A percentile compares a stretch with the other conserved stretches of the same genome.
These are phyloP conservation scores for Albatrellus sp. DNA, from an alignment of 1,284 basidiomycete genomes.

Conservation along the genomic window DNA sequence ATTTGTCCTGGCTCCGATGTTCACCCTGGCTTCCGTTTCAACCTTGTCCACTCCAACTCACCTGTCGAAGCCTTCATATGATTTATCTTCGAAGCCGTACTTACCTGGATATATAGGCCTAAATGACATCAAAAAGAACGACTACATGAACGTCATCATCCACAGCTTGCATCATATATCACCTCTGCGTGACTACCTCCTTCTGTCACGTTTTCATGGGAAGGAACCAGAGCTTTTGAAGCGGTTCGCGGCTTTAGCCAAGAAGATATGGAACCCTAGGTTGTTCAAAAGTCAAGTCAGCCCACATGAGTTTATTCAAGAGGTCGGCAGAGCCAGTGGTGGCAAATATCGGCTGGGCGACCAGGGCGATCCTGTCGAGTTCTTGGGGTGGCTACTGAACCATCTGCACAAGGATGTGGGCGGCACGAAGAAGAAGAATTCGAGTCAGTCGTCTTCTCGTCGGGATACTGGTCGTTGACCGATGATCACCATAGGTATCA, in stretches of 20 bases:
- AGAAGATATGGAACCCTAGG: constrained; percentile 92
- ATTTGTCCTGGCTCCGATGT: constrained; percentile 80
- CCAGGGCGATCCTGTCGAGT: constrained; percentile 94
- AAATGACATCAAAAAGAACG: constrained; percentile 95
- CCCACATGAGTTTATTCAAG: constrained; percentile 96
- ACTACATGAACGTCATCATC: constrained; percentile 96
- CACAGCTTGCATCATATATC: constrained; percentile 88
- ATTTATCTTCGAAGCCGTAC: constrained; percentile 74
- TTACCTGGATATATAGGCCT: constrained; percentile 91
- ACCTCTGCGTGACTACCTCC: constrained; percentile 80
- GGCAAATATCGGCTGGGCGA: constrained; percentile 89
- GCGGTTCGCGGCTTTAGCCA: constrained; percentile 75
- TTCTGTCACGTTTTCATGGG: constrained; percentile 59
- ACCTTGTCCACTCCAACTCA: constrained; percentile 46
- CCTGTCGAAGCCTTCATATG: constrained; percentile 70
- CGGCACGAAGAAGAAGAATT: constrained; percentile 76
- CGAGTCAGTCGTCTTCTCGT: constrained; percentile 42
- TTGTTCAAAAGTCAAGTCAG: constrained; percentile 97
- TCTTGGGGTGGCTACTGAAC: constrained; percentile 93
- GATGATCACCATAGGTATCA: constrained; percentile 47
- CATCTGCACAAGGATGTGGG: constrained; percentile 86
- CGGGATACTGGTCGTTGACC: constrained; percentile 5
- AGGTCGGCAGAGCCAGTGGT: constrained; percentile 78
- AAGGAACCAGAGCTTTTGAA: constrained; percentile 81
- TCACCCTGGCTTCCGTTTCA: constrained; percentile 41